Conservation (phyloP, 805 yeast genomes). For the Wickerhamiella lipophila region DNA sequence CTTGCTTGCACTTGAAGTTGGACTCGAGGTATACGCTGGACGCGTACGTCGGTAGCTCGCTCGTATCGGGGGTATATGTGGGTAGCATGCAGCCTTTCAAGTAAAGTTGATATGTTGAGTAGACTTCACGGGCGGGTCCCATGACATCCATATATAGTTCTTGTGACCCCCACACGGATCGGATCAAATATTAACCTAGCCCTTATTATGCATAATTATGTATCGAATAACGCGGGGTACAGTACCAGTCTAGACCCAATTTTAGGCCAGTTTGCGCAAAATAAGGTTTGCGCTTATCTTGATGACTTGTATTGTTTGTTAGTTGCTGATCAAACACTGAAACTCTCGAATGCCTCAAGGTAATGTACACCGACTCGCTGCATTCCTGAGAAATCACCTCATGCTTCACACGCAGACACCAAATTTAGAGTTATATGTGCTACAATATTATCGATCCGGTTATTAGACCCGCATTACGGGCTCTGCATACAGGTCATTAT, state of each 20-base stretch:
- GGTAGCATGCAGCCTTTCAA: neutral
- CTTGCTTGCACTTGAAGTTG: conserved; percentile 49
- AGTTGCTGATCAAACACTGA: too few species aligned
- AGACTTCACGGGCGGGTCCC: neutral
- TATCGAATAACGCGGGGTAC: neutral
- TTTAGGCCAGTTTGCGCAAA: neutral
- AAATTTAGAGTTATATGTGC: too few species aligned
- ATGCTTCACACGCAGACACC: too few species aligned
- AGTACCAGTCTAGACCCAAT: neutral
- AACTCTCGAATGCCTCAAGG: too few species aligned
- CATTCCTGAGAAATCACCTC: too few species aligned
- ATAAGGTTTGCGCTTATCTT: neutral
- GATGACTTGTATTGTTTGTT: too few species aligned
- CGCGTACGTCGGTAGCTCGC: conserved; percentile 50
- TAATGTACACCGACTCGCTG: too few species aligned
- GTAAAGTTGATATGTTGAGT: too few species aligned
- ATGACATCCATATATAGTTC: neutral
- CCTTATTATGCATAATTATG: neutral
- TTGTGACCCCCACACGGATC: neutral
- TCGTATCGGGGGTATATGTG: neutral
- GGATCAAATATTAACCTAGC: neutral
- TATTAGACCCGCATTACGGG: neutral
- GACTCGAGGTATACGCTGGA: conserved; percentile 56
- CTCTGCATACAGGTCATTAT: neutral
- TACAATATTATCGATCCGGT: neutral